A percentile compares a stretch with the other conserved stretches of the same genome.
phyloP scores from a whole-genome alignment of 208 protist genomes.

The Endotrypanum monterogeii region DNA sequence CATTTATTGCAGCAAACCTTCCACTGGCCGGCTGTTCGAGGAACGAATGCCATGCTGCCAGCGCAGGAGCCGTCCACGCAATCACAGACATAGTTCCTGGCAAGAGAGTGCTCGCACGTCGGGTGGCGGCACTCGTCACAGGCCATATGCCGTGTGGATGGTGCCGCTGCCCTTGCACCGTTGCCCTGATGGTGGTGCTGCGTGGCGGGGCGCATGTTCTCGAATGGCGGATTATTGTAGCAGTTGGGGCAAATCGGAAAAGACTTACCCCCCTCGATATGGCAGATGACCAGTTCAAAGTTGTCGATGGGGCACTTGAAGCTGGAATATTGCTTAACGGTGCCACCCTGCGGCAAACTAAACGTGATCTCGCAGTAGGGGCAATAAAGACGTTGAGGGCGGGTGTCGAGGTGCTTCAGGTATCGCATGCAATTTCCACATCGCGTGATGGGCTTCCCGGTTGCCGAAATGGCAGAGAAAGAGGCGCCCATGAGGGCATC shows the following conservation, averaged over 20 bases:
- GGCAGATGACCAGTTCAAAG: conserved; percentile 93
- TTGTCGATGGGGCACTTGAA: conserved; percentile 93
- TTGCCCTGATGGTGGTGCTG: neutral
- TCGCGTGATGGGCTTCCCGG: conserved; percentile 84
- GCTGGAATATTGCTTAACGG: conserved; percentile 86
- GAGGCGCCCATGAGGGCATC: conserved; percentile 95
- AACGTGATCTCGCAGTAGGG: conserved; percentile 94
- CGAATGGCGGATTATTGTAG: conserved; percentile 95
- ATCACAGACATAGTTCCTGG: conserved; percentile 88
- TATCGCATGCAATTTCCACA: conserved; percentile 95
- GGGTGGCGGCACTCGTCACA: conserved; percentile 94
- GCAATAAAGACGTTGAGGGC: conserved; percentile 93
- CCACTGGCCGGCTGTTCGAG: conserved; percentile 84
- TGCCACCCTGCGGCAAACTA: conserved; percentile 81
- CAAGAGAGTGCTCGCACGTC: conserved; percentile 87
- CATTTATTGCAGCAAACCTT: conserved; percentile 89
- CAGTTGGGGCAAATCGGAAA: conserved; percentile 93
- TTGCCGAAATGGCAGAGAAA: conserved; percentile 83
- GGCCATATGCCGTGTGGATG: conserved; percentile 56
- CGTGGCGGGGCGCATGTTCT: conserved; percentile 42
- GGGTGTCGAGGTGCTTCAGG: conserved; percentile 83
- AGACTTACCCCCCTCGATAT: conserved; percentile 89
- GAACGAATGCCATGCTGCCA: conserved; percentile 89
- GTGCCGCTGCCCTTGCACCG: neutral
- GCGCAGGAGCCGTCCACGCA: conserved; percentile 75